Evolutionary conservation across 108 stramenopile species (phyloP).

Genomic region (Nitzschia sp.): DNA sequence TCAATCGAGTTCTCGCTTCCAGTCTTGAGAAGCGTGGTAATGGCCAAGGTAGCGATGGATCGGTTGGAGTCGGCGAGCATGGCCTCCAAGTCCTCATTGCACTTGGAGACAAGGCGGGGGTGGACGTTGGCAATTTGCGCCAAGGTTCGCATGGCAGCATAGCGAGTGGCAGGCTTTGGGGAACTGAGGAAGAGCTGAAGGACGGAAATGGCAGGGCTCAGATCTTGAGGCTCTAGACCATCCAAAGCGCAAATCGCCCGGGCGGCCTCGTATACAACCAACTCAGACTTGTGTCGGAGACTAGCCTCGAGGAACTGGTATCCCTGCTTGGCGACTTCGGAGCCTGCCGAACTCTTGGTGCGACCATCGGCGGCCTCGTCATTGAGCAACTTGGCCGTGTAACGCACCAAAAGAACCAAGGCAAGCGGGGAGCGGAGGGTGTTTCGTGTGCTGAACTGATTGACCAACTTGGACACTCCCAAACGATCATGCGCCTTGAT

Average conservation of each 20-base stretch:
- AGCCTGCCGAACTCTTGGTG: constrained; percentile 49
- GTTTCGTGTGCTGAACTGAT: constrained; percentile 86
- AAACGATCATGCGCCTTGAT: constrained; percentile 96
- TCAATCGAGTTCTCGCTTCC: constrained; percentile 94
- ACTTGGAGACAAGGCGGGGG: constrained; percentile 93
- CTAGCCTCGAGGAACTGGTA: constrained; percentile 93
- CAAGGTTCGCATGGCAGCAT: constrained; percentile 94
- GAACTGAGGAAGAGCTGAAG: constrained; percentile 93
- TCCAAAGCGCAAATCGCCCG: constrained; percentile 95
- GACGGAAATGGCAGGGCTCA: constrained; percentile 94
- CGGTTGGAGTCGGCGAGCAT: constrained; percentile 94
- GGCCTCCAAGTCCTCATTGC: constrained; percentile 98
- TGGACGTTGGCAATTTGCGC: constrained; percentile 86
- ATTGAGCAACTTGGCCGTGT: constrained; percentile 85
- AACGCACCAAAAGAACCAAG: constrained; percentile 93
- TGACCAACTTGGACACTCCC: constrained; percentile 94
- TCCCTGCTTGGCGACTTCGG: constrained; percentile 79
- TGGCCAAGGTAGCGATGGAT: constrained; percentile 97
- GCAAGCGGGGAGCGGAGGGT: constrained; percentile 91
- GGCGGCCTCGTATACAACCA: constrained; percentile 99
- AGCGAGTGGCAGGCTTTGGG: constrained; percentile 92
- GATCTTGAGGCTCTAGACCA: constrained; percentile 88
- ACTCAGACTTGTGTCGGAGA: constrained; percentile 92
- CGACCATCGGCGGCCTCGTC: constrained; percentile 83
- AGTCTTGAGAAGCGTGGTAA: constrained; percentile 98